Evolutionary conservation across 179 eudicot genomes (phyloP), one percentile per base, ranked within the genome.

Genomic region (Spinacia oleracea): DNA sequence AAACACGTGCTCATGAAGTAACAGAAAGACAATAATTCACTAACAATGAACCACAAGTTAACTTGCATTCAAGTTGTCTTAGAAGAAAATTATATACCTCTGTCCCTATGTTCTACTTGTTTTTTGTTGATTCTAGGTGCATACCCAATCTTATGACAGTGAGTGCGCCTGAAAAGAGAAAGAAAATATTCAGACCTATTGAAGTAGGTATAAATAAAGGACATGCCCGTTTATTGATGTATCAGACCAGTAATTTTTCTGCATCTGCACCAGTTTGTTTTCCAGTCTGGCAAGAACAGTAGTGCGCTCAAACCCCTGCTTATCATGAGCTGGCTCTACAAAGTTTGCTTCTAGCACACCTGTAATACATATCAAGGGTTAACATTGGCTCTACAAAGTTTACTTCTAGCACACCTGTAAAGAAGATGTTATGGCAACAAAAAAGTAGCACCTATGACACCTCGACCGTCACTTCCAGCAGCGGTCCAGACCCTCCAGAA

Each of bases 241-340:
- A 81, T 63, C 92, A 35, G 72, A 96, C 99, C 99, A 96, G 66
- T 89, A 96, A 53, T 82, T 74, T 86, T 91, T 96, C 77, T 96
- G 99, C 96, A 96, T 87, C 62, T 86, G 88, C 65, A 90, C 46
- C 79, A 96, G 81, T 81, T 84, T 86, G 62, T 83, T 55, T 82
- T 96, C 99, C 43, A 96, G 94, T 79, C 98, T 90, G 38, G 97
- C 88, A 83, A 96, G 97, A 81, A 94, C 98, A 72, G 88, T 93
- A 15, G 99, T 96, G 59, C 99, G 92, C 89, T 96, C 99, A 90
- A 96, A 96, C 59, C 99, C 99, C 86, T 96, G 99, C 84, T 96
- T 96, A 80, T 96, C 99, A 80, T 96, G 99, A 78, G 99, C 99
- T 76, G 99, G 99, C 80, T 96, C 99, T 74, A 96, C 97, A 84